Percentiles rank a stretch among this genome's conserved stretches.
These are phyloP conservation scores for Daldinia caldariorum DNA, from an alignment of 495 filamentous ascomycete genomes.

Conservation along the genomic window DNA sequence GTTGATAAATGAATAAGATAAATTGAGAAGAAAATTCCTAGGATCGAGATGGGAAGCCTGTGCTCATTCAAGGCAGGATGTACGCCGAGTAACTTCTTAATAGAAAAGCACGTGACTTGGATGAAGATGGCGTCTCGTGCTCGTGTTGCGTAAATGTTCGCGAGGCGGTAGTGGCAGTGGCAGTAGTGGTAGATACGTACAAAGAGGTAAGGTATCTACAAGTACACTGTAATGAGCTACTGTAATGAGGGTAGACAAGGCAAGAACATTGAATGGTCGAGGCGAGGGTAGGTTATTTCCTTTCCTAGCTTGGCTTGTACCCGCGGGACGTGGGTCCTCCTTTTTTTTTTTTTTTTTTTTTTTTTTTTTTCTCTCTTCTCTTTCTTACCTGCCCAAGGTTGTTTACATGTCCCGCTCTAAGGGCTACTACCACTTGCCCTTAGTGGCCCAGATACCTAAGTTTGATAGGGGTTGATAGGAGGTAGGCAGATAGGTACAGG, in stretches of 20 bases:
- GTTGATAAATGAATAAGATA: constrained; percentile 39
- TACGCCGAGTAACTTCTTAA: constrained; percentile 25
- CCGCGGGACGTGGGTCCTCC: constrained; percentile 40
- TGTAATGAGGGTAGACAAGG: not conserved
- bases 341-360: constrained; percentile 9
- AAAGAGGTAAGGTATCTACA: not conserved
- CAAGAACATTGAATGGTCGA: not conserved
- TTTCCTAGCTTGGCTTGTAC: constrained; percentile 16
- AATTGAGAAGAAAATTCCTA: constrained; percentile 35
- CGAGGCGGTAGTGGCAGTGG: not conserved
- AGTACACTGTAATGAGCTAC: not conserved
- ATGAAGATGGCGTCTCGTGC: constrained; percentile 33
- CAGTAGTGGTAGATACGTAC: not conserved
- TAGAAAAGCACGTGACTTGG: constrained; percentile 43
- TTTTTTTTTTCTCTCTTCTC: constrained; percentile 5
- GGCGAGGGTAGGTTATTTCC: constrained; percentile 4
- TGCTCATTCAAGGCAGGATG: constrained; percentile 34
- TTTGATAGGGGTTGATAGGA: no score
- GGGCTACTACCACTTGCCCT: constrained; percentile 3
- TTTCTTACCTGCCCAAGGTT: constrained; percentile 21
- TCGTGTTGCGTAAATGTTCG: constrained; percentile 20
- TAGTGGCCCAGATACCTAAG: not conserved
- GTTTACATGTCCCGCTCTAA: constrained; percentile 38
- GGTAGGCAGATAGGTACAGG: constrained; percentile 10
- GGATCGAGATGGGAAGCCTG: constrained; percentile 44